These are phyloP conservation scores for Trichoderma parareesei DNA, from an alignment of 495 filamentous ascomycete genomes.

Conservation along the genomic window DNA sequence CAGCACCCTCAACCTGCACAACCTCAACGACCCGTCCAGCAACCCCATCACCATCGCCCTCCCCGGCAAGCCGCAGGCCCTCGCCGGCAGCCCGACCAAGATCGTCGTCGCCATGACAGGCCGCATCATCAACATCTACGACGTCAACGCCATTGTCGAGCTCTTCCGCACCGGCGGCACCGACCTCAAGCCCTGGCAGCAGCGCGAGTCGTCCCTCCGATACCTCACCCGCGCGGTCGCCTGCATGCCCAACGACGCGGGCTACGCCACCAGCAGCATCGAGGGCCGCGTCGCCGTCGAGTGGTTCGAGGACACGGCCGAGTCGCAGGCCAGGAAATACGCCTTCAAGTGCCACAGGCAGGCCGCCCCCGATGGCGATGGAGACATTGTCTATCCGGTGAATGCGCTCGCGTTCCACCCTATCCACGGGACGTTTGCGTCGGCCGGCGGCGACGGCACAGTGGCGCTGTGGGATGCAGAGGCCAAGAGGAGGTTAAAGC, in stretches of 20 bases:
- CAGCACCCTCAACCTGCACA: slow-evolving; percentile 76
- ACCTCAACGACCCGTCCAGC: slow-evolving; percentile 36
- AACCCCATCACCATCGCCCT: slow-evolving; percentile 53
- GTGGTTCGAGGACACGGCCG: slow-evolving; percentile 84
- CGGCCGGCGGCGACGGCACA: slow-evolving; percentile 86
- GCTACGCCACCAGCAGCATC: slow-evolving; percentile 81
- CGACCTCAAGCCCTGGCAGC: slow-evolving; percentile 74
- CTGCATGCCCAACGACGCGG: slow-evolving; percentile 94
- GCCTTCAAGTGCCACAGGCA: slow-evolving; percentile 98
- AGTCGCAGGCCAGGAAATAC: slow-evolving; percentile 86
- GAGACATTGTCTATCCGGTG: slow-evolving; percentile 90
- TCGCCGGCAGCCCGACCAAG: slow-evolving; percentile 72
- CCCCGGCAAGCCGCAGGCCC: slow-evolving; percentile 77
- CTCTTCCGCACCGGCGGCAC: slow-evolving; percentile 40
- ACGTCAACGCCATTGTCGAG: slow-evolving; percentile 59
- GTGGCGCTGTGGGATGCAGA: slow-evolving; percentile 95
- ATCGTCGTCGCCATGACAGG: slow-evolving; percentile 95
- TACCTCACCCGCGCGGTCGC: slow-evolving; percentile 89
- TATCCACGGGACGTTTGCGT: slow-evolving; percentile 82
- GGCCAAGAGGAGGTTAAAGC: slow-evolving; percentile 80
- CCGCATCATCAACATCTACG: slow-evolving; percentile 85
- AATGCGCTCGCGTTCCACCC: slow-evolving; percentile 93
- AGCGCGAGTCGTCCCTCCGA: slow-evolving; percentile 82
- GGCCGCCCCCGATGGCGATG: slow-evolving; percentile 44
- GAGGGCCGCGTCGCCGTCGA: slow-evolving; percentile 93